These are phyloP conservation scores for Thermoascus crustaceus DNA, from an alignment of 2,329 filamentous ascomycete genomes.

Conservation along the genomic window DNA sequence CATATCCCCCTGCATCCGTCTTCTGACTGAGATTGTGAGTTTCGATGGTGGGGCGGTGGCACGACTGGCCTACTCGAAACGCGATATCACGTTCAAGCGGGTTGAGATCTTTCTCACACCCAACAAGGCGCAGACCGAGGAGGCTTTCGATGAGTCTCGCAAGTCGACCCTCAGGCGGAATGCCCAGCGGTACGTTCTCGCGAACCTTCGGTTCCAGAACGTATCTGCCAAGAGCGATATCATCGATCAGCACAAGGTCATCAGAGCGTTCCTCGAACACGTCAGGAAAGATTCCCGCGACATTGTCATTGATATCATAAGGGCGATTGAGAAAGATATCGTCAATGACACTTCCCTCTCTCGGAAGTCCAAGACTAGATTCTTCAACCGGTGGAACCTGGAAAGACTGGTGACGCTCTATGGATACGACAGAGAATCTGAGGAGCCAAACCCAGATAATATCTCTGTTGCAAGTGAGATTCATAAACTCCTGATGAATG, in stretches of 20 bases:
- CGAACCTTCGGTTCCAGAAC: conserved; percentile 69
- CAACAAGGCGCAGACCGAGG: conserved; percentile 44
- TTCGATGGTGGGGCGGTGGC: conserved; percentile 81
- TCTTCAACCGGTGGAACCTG: conserved; percentile 68
- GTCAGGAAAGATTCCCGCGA: conserved; percentile 70
- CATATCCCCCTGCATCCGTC: conserved; percentile 76
- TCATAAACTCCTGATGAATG: conserved; percentile 65
- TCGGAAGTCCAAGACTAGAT: conserved; percentile 63
- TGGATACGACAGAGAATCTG: conserved; percentile 39
- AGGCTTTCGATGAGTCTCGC: conserved; percentile 54
- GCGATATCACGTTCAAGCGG: conserved; percentile 70
- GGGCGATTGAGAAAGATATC: conserved; percentile 60
- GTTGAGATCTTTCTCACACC: conserved; percentile 73
- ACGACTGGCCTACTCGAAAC: conserved; percentile 65
- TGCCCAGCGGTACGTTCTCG: conserved; percentile 71
- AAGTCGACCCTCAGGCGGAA: conserved; percentile 76
- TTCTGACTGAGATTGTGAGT: conserved; percentile 75
- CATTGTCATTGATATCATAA: conserved; percentile 66
- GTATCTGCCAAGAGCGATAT: conserved; percentile 73
- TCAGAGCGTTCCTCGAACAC: conserved; percentile 64
- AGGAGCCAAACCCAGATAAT: conserved; percentile 37
- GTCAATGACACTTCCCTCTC: conserved; percentile 67
- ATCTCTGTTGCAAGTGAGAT: conserved; percentile 57
- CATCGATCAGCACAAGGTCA: conserved; percentile 62
- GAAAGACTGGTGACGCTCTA: conserved; percentile 66